phyloP scores from a whole-genome alignment of 176 grass and related monocot genomes.

The Juncus inflexus region DNA sequence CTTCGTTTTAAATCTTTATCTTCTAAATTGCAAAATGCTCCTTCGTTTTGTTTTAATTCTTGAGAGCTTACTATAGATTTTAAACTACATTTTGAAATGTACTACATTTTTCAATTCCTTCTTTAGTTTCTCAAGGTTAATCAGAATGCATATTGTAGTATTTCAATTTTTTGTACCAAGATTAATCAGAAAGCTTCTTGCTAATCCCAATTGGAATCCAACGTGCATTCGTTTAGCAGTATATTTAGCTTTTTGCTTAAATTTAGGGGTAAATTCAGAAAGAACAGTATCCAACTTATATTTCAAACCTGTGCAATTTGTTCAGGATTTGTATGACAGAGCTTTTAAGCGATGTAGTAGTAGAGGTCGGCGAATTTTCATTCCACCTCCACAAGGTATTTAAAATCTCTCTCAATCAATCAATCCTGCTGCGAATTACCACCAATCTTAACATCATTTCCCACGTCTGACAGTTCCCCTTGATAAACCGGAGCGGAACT shows the following conservation, averaged over 20 bases:
- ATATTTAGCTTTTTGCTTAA: background rate
- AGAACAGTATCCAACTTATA: background rate
- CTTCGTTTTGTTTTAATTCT: background rate
- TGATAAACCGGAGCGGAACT: constrained; percentile 51
- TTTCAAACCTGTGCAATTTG: constrained; percentile 1
- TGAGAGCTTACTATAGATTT: no score
- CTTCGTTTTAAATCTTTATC: background rate
- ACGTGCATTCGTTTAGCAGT: background rate
- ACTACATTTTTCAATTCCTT: no score
- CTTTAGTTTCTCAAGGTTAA: no score
- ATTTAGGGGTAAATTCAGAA: background rate
- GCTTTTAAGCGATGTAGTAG: constrained; percentile 49
- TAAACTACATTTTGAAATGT: no score
- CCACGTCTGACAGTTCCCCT: constrained; percentile 39
- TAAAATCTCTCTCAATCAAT: background rate
- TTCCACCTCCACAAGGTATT: constrained; percentile 88
- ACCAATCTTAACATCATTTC: background rate
- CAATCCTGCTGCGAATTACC: background rate
- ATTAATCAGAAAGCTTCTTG: background rate
- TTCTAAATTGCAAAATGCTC: background rate
- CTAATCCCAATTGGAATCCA: background rate
- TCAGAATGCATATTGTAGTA: background rate
- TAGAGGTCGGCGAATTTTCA: constrained; percentile 45
- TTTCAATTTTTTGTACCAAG: background rate
- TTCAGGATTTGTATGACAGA: constrained; percentile 63